These are phyloP conservation scores for Yarrowia keelungensis DNA, from an alignment of 805 yeast genomes.

Conservation along the genomic window DNA sequence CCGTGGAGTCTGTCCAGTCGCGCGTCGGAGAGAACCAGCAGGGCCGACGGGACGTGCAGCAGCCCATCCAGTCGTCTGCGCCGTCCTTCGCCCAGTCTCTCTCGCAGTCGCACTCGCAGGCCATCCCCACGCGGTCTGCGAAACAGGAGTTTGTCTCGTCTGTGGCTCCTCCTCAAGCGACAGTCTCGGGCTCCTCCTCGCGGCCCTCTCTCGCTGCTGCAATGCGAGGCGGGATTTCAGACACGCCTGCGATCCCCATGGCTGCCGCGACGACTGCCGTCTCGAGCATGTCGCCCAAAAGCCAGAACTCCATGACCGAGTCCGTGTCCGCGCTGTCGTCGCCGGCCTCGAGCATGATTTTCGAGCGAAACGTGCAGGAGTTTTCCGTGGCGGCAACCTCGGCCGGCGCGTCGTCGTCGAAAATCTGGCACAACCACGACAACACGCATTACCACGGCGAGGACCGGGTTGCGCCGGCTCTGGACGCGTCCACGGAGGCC, in stretches of 20 bases:
- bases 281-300: constrained; percentile 34
- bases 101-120: neutral
- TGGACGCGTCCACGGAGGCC: constrained; percentile 77
- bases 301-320: constrained; percentile 36
- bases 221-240: constrained; percentile 4
- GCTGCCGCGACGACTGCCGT: constrained; percentile 20
- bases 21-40: constrained; percentile 10
- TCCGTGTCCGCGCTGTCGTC: constrained; percentile 41
- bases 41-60: too few species aligned
- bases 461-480: constrained; percentile 79
- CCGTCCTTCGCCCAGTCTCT: neutral
- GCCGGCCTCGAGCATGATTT: constrained; percentile 60
- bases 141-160: constrained; percentile 8
- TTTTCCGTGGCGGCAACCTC: constrained; percentile 46
- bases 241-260: constrained; percentile 16
- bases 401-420: constrained; percentile 15
- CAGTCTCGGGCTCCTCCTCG: neutral
- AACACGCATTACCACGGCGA: constrained; percentile 57
- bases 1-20: constrained; percentile 10
- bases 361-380: constrained; percentile 72
- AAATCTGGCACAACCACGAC: constrained; percentile 19
- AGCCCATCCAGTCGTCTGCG: too few species aligned
- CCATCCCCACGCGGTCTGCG: neutral
- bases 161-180: neutral
- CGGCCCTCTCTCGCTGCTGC: constrained; percentile 25